phyloP scores from a whole-genome alignment of 345 rosid species.

The Eucalyptus marginata region DNA sequence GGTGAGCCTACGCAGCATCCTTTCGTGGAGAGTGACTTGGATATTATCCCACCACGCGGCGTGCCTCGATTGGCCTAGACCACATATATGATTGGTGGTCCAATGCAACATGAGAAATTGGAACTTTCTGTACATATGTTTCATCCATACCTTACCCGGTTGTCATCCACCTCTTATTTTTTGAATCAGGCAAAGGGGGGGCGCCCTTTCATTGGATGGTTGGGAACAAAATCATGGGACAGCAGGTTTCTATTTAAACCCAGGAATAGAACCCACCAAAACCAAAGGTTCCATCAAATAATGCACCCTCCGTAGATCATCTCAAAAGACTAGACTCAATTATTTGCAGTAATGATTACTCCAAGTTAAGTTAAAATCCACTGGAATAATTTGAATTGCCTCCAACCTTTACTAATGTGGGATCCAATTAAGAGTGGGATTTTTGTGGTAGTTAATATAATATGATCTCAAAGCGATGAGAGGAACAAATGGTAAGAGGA shows the following conservation, averaged over 20 bases:
- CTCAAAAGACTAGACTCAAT: not conserved
- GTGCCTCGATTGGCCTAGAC: not conserved
- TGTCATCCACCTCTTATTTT: not conserved
- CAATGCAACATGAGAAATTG: not conserved
- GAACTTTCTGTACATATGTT: not conserved
- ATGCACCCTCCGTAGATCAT: not conserved
- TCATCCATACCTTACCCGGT: not conserved
- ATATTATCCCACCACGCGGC: not conserved
- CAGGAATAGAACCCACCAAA: not conserved
- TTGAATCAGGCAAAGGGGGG: not conserved
- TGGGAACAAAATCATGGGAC: not conserved
- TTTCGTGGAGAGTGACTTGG: not conserved
- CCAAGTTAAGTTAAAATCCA: not conserved
- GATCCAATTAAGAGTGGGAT: not conserved
- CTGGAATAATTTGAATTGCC: not conserved
- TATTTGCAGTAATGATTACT: not conserved
- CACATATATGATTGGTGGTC: not conserved
- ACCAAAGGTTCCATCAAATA: not conserved
- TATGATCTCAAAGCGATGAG: not conserved
- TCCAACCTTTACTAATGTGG: not conserved
- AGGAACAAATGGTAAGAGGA: not conserved
- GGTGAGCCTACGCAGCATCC: not conserved
- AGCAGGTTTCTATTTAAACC: not conserved
- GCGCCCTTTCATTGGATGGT: not conserved
- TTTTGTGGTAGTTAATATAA: not conserved